Evolutionary conservation across 129 eudicot species (phyloP), one percentile per base, ranked within the genome.

Genomic region (Pittosporum tobira): DNA sequence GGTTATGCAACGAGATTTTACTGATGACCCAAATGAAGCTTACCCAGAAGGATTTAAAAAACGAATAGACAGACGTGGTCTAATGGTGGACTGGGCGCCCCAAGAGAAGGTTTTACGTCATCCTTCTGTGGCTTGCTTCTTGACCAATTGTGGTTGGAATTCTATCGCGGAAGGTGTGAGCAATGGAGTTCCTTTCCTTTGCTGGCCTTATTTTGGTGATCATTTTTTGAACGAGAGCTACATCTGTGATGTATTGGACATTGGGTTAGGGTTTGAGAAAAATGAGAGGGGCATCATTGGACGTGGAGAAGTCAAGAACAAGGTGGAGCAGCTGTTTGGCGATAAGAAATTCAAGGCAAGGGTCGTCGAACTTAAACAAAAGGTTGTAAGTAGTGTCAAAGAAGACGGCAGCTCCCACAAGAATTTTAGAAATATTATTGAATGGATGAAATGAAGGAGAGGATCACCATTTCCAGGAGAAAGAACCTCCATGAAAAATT

Each of bases 81-180:
- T 56, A 23, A 50, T 77, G 5, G 81, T 77, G 48, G 50, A 60
- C 0, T 84, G 94, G 82, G 84, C 87, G 18, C 86, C 87, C 3
- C 87, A 84, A 62, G 81, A 77, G 48, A 50, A n/a, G n/a, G n/a
- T n/a, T n/a, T n/a, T n/a, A n/a, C n/a, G n/a, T n/a, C n/a, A n/a
- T n/a, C n/a, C n/a, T 22, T 84, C 89, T 0, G 60, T 85, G n/a
- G 81, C 86, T 38, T 81, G 89, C 31, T 85, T 85, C 18, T 3
- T 79, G 47, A 78, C 70, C 53, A 88, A 85, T 13, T 81, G 94
- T 44, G 94, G 94, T 12, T 81, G 94, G 94, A 84, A 84, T 50
- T 85, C 94, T 6, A 78, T 81, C 13, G 67, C 34, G 94, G 88
- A 2, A n/a, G n/a, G n/a, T n/a, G n/a, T n/a, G n/a, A n/a, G n/a